phyloP scores from a whole-genome alignment of 768 basidiomycete genomes.

The Suillus clintonianus region DNA sequence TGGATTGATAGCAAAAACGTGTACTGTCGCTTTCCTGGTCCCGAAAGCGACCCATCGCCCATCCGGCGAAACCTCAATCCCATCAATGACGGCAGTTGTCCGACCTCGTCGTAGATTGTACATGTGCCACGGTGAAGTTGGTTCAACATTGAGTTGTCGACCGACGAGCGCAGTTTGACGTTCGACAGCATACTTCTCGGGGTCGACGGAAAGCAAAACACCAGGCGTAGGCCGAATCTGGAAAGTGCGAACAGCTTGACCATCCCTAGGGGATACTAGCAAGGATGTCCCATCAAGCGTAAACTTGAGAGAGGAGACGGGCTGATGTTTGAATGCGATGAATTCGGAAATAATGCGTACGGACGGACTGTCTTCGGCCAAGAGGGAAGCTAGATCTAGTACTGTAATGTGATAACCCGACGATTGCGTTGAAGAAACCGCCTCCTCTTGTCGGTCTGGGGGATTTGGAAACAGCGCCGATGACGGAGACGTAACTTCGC shows the following conservation, averaged over 20 bases:
- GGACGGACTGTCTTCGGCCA: conserved; percentile 16
- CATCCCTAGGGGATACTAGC: conserved; percentile 53
- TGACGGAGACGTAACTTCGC: background rate
- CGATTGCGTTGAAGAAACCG: conserved; percentile 12
- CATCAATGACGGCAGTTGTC: conserved; percentile 65
- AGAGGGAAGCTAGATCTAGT: conserved; percentile 51
- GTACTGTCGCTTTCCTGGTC: conserved; percentile 64
- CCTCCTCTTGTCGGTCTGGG: background rate
- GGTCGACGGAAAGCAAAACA: conserved; percentile 13
- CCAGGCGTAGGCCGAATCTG: conserved; percentile 35
- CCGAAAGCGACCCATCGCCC: conserved; percentile 70
- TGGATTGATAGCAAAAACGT: conserved; percentile 77
- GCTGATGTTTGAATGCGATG: conserved; percentile 46
- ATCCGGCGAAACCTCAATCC: conserved; percentile 44
- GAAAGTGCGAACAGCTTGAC: conserved; percentile 54
- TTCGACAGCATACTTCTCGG: background rate
- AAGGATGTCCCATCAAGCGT: conserved; percentile 55
- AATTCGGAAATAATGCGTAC: conserved; percentile 49
- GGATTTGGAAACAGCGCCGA: background rate
- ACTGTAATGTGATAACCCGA: conserved; percentile 53
- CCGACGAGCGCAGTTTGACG: background rate
- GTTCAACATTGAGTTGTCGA: conserved; percentile 7
- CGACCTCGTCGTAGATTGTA: conserved; percentile 74
- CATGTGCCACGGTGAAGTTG: conserved; percentile 48
- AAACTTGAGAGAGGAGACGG: conserved; percentile 50